Base-by-base conservation (phyloP, 768 basidiomycete genomes). In the Tulasnella sp. region DNA sequence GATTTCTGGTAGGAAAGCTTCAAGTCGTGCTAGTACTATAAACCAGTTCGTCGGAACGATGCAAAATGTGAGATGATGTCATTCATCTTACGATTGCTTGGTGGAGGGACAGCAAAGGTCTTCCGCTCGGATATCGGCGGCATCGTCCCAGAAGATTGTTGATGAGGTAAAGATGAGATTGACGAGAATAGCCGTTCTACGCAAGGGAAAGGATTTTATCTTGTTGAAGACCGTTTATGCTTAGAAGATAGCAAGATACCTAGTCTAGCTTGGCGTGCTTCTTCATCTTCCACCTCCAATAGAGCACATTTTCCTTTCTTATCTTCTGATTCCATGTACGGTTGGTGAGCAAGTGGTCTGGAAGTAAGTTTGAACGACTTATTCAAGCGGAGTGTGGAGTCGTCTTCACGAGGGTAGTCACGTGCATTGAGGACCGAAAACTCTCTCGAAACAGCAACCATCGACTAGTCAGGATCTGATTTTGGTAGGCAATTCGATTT, bases 1-100 rank as follows among this genome's bases (percentile, higher is more conserved):
- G 31, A 56, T 47, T n/a, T 32, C 41, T 6, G 56, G 56, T 3
- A 56, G 42, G 34, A 56, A 56, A 8, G 53, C 52, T 22, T 56
- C 53, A 15, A 56, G 34, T 28, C 56, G 45, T 20, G 56, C 39
- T 13, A 56, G 29, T 40, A 56, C 56, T 56, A 28, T 13, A 15
- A 46, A n/a, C n/a, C 19, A 22, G 12, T 2, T 5, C 25, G 29
- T 9, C 1, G 28, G 2, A 37, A 5, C 37, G 34, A n/a, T 5
- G 25, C 25, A 13, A 4, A 20, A 37, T 6, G 27, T 5, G 19
- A 37, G 24, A 49, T 6, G 12, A 29, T 2, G 13, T 9, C 22
- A 20, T 9, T 7, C 24, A 42, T 41, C 51, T 28, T 34, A 45
- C 42, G 37, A 15, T 45, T 25, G 12, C 28, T 45, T 13, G 41